Evolutionary conservation across 2,329 filamentous ascomycete genomes (phyloP), one percentile per base, ranked within the genome.

Genomic region (Zasmidium citrigriseum): DNA sequence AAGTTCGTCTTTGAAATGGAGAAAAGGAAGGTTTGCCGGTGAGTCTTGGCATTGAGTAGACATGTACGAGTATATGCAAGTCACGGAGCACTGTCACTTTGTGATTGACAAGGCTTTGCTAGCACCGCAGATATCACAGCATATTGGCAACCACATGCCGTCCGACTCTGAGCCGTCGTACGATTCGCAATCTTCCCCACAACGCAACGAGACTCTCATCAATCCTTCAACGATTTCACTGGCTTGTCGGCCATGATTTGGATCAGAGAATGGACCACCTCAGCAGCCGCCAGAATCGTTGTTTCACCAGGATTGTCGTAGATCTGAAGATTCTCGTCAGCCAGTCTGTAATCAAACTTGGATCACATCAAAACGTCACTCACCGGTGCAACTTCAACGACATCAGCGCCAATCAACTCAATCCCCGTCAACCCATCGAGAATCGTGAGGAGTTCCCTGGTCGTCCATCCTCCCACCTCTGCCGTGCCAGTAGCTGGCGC

Each of bases 391-490:
- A 87, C 84, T 68, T 87, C 85, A 29, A 87, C 84, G 49, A 86
- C 78, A 71, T 87, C 85, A 5, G 82, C 84, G 2, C 83, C 83
- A 25, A 87, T 76, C 18, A 87, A 76, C 52, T 85, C 79, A 49
- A 87, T 63, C 0, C 83, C 83, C 44, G 76, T 76, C n/a, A 87
- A 74, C 0, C 83, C 83, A 63, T 85, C 82, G 21, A 87, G 71
- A 57, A 86, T 83, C 0, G 82, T 82, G 44, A 85, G 71, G 22
- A 87, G 71, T 64, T 87, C 84, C 38, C 85, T 77, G 0, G 83
- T 86, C 0, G 78, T 81, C 84, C 84, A 87, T 2, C 84, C 85
- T 47, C 84, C 84, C 1, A 83, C 82, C 67, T 87, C 85, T 10
- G 83, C 79, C 1, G 85, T 86, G 2, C 85, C 84, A 0, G 84